A percentile compares a stretch with the other conserved stretches of the same genome.
These are phyloP conservation scores for Aspergillus hortae DNA, from an alignment of 2,329 filamentous ascomycete species.

Conservation along the genomic window DNA sequence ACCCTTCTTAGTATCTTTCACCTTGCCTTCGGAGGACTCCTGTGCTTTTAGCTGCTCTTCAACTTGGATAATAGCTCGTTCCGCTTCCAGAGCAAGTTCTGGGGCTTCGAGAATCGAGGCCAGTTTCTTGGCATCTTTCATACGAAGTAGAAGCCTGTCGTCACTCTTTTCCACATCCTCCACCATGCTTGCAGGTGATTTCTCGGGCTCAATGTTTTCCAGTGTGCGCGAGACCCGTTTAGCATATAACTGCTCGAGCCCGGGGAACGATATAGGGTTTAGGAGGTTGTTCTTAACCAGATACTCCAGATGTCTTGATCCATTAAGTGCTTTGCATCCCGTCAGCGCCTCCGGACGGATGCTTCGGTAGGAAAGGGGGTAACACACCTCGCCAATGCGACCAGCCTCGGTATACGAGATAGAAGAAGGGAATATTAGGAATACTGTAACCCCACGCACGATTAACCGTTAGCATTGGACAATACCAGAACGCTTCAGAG, in stretches of 20 bases:
- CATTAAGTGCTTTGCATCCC: slow-evolving; percentile 60
- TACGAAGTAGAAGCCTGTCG: slow-evolving; percentile 45
- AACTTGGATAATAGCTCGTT: slow-evolving; percentile 73
- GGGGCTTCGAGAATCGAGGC: slow-evolving; percentile 64
- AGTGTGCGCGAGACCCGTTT: slow-evolving; percentile 33
- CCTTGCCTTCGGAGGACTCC: slow-evolving; percentile 2
- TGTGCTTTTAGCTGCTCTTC: slow-evolving; percentile 36
- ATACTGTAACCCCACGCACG: slow-evolving; percentile 51
- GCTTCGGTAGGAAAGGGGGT: slow-evolving; percentile 1
- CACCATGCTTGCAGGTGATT: slow-evolving; percentile 27
- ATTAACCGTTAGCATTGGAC: background rate
- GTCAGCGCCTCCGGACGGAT: background rate
- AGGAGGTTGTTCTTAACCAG: slow-evolving; percentile 72
- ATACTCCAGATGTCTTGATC: slow-evolving; percentile 80
- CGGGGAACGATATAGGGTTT: slow-evolving; percentile 59
- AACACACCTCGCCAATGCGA: slow-evolving; percentile 71
- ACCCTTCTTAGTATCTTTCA: slow-evolving; percentile 15
- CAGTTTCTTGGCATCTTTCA: slow-evolving; percentile 54
- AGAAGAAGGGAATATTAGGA: slow-evolving; percentile 96
- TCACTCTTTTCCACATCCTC: slow-evolving; percentile 38
- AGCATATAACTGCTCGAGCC: slow-evolving; percentile 72
- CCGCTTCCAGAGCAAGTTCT: slow-evolving; percentile 67
- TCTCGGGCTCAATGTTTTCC: slow-evolving; percentile 24
- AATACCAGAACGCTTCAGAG: background rate
- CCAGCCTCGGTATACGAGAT: slow-evolving; percentile 83